Conservation (phyloP, 345 rosid species). For the Psidium friedrichsthalianum region DNA sequence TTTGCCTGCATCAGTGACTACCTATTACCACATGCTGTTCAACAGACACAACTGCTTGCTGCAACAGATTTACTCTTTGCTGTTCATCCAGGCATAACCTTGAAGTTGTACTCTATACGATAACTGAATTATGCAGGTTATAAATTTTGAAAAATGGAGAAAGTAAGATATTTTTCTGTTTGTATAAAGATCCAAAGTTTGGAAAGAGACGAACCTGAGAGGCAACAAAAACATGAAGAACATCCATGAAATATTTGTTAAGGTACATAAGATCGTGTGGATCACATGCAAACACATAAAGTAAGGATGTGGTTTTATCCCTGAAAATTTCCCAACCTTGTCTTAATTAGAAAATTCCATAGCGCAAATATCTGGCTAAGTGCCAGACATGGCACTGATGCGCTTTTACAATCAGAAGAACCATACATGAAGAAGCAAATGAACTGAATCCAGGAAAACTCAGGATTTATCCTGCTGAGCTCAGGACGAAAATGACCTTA, state of each 20-base stretch:
- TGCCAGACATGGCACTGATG: background rate
- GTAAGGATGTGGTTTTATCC: background rate
- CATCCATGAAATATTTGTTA: background rate
- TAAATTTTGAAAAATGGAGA: background rate
- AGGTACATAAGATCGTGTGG: background rate
- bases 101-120: background rate
- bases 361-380: background rate
- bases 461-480: background rate
- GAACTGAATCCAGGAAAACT: background rate
- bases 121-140: background rate
- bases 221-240: background rate
- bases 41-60: background rate
- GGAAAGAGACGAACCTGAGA: background rate
- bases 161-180: background rate
- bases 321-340: background rate
- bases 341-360: background rate
- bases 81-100: background rate
- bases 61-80: background rate
- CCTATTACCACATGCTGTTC: background rate
- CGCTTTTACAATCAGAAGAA: background rate
- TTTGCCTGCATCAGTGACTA: constrained; percentile 11
- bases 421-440: background rate
- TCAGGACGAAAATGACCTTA: background rate
- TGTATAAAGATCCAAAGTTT: background rate
- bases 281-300: background rate